Evolutionary conservation across 805 yeast species (phyloP).

Genomic region (Lipomyces japonicus): DNA sequence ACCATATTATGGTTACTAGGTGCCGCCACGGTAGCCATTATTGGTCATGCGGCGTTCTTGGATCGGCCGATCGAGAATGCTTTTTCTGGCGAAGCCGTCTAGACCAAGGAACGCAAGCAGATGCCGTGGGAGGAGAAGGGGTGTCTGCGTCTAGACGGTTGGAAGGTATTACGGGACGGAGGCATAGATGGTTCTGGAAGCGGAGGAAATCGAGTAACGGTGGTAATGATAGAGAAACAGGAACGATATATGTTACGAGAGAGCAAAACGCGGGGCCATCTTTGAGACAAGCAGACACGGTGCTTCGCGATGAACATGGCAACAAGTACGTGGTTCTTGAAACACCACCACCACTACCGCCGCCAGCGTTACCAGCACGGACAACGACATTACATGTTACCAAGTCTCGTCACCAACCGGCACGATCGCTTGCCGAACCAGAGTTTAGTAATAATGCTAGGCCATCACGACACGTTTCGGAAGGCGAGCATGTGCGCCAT

Average conservation of each 20-base stretch:
- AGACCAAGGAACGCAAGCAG: constrained; percentile 11
- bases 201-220: not conserved
- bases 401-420: too few relatives aligned
- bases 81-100: constrained; percentile 70
- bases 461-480: too few relatives aligned
- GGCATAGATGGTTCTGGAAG: not conserved
- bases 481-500: too few relatives aligned
- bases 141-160: constrained; percentile 26
- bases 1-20: constrained; percentile 91
- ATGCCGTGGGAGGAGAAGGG: constrained; percentile 4
- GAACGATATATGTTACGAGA: not conserved
- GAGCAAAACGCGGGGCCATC: not conserved
- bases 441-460: too few relatives aligned
- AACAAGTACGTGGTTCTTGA: constrained; percentile 4
- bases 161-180: not conserved
- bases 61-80: constrained; percentile 96
- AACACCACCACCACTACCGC: not conserved
- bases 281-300: not conserved
- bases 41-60: constrained; percentile 83
- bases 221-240: not conserved
- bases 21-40: constrained; percentile 70
- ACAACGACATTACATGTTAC: too few relatives aligned
- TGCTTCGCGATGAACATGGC: constrained; percentile 11
- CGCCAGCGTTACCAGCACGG: not conserved
- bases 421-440: too few relatives aligned